These are phyloP conservation scores for Eutrema japonicum DNA, from an alignment of 345 rosid species.

Conservation along the genomic window DNA sequence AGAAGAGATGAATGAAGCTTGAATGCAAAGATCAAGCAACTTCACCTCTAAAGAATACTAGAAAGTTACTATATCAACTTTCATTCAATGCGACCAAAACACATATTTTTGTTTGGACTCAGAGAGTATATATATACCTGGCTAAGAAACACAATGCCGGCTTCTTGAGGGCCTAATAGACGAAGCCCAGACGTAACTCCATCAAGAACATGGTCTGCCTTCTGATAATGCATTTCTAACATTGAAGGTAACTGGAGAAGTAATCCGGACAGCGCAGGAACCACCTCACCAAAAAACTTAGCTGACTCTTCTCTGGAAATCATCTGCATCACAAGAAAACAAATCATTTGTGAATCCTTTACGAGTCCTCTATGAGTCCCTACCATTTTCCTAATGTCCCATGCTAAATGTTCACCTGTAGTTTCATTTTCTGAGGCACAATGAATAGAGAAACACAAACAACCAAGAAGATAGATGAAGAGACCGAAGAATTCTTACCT, in stretches of 20 bases:
- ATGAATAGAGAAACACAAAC: slow-evolving; percentile 9
- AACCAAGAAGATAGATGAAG: slow-evolving; percentile 5
- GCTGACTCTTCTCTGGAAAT: slow-evolving; percentile 52
- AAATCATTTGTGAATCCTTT: background rate
- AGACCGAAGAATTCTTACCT: slow-evolving; percentile 44
- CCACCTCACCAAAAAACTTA: slow-evolving; percentile 66
- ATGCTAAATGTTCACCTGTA: background rate
- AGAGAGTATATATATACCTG: slow-evolving; percentile 52
- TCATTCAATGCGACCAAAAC: background rate
- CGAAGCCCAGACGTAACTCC: slow-evolving; percentile 55
- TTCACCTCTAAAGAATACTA: background rate
- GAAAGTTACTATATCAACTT: background rate
- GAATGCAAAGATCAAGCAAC: slow-evolving; percentile 9
- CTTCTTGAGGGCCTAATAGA: slow-evolving; percentile 61
- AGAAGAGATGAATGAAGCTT: background rate
- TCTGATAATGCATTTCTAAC: slow-evolving; percentile 66
- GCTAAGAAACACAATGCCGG: slow-evolving; percentile 73
- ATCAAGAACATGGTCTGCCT: slow-evolving; percentile 49
- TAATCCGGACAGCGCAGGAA: slow-evolving; percentile 68
- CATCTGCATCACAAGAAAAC: slow-evolving; percentile 34
- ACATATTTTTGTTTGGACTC: background rate
- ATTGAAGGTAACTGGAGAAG: slow-evolving; percentile 66
- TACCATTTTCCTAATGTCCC: slow-evolving; percentile 6
- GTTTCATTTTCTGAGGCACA: slow-evolving; percentile 14
- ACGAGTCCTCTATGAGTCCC: background rate